These are phyloP conservation scores for Hydrangea macrophylla DNA, from an alignment of 148 eudicot species.

Conservation along the genomic window DNA sequence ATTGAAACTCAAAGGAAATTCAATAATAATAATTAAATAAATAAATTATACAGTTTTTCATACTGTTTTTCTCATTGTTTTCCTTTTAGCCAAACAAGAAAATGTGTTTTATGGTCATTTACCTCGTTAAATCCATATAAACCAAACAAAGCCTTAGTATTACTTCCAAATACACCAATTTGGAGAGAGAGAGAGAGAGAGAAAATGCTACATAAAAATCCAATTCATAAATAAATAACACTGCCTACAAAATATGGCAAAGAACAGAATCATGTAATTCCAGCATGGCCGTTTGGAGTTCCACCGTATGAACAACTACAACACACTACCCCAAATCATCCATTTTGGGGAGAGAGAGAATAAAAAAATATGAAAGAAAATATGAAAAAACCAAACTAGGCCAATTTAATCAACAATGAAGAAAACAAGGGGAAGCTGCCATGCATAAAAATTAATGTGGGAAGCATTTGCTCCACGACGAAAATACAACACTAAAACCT, in stretches of 20 bases:
- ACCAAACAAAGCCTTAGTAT: no score
- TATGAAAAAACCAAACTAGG: slow-evolving; percentile 11
- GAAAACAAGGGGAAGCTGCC: background rate
- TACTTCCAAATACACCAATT: background rate
- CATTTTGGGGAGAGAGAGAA: background rate
- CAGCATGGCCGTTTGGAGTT: slow-evolving; percentile 18
- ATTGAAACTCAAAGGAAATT: no score
- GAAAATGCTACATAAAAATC: background rate
- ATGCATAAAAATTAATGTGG: slow-evolving; percentile 15
- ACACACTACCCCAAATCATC: background rate
- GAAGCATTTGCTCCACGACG: slow-evolving; percentile 23
- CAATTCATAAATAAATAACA: no score
- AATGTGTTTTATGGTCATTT: no score
- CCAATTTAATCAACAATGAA: slow-evolving; percentile 10
- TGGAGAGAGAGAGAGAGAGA: background rate
- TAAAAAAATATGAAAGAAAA: background rate
- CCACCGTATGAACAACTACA: slow-evolving; percentile 4
- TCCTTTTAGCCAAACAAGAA: no score
- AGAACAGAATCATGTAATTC: slow-evolving; percentile 20
- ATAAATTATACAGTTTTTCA: no score
- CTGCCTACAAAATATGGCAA: slow-evolving; percentile 9
- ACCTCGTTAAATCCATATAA: no score
- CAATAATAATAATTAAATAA: no score
- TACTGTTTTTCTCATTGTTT: no score
- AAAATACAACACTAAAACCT: background rate